phyloP scores from a whole-genome alignment of 1,139 yeast species.

The Pichia sp. region DNA sequence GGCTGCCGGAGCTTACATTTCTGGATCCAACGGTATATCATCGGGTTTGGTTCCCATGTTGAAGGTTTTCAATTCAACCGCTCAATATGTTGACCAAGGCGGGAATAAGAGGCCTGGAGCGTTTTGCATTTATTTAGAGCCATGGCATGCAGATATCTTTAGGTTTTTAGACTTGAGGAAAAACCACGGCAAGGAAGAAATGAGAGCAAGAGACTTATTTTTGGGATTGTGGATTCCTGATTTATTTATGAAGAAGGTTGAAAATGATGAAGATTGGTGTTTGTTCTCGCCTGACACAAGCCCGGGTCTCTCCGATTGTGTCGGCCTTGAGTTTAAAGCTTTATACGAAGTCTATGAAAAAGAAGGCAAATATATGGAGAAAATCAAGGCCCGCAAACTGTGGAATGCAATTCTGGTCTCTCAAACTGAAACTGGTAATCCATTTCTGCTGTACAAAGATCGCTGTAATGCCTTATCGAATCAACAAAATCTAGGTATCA shows the following conservation, averaged over 20 bases:
- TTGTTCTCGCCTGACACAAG: slow-evolving; percentile 47
- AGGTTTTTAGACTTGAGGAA: slow-evolving; percentile 44
- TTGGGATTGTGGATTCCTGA: slow-evolving; percentile 56
- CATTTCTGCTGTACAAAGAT: slow-evolving; percentile 51
- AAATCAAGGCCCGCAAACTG: slow-evolving; percentile 42
- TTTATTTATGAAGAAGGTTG: slow-evolving; percentile 48
- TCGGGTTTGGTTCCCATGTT: slow-evolving; percentile 54
- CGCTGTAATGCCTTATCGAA: slow-evolving; percentile 46
- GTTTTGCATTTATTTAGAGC: slow-evolving; percentile 51
- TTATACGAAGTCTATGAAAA: slow-evolving; percentile 39
- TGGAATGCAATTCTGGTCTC: slow-evolving; percentile 48
- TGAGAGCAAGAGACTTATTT: slow-evolving; percentile 48
- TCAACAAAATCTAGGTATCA: slow-evolving; percentile 47
- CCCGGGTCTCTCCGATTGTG: slow-evolving; percentile 42
- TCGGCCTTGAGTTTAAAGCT: slow-evolving; percentile 40
- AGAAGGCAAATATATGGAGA: slow-evolving; percentile 31
- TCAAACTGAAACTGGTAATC: slow-evolving; percentile 55
- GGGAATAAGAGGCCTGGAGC: slow-evolving; percentile 60
- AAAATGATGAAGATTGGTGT: slow-evolving; percentile 41
- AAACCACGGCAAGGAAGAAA: slow-evolving; percentile 51
- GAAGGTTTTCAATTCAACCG: slow-evolving; percentile 50
- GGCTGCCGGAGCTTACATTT: slow-evolving; percentile 41
- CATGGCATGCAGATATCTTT: slow-evolving; percentile 54
- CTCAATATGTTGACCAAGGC: slow-evolving; percentile 56
- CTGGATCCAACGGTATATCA: slow-evolving; percentile 48